Conservation (phyloP, 108 stramenopile species). For the Chaetoceros tenuissimus region DNA sequence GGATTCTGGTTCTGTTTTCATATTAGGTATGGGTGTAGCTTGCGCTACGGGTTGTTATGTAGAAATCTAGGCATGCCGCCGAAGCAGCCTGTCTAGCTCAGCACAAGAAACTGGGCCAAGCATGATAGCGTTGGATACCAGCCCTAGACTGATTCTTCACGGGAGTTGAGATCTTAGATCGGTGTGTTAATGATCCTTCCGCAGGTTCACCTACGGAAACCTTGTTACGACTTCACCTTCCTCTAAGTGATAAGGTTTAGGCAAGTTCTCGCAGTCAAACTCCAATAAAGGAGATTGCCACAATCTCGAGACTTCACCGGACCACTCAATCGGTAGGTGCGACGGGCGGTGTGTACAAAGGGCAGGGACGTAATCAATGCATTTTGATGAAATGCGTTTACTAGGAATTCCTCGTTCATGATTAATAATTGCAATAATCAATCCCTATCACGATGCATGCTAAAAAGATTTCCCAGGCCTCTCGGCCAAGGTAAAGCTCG, state of each 20-base stretch:
- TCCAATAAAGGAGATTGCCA: slow-evolving; percentile 63
- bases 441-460: slow-evolving; percentile 98
- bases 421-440: slow-evolving; percentile 99
- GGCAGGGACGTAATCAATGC: slow-evolving; percentile 95
- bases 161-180: slow-evolving; percentile 53
- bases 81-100: too few relatives aligned
- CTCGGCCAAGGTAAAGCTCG: slow-evolving; percentile 88
- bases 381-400: slow-evolving; percentile 98
- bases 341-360: slow-evolving; percentile 99
- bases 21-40: too few relatives aligned
- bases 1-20: too few relatives aligned
- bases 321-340: slow-evolving; percentile 98
- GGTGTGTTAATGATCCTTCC: slow-evolving; percentile 96
- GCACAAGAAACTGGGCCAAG: too few relatives aligned
- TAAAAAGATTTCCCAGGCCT: slow-evolving; percentile 97
- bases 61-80: too few relatives aligned
- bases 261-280: slow-evolving; percentile 61
- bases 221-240: slow-evolving; percentile 99
- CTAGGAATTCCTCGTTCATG: slow-evolving; percentile 99
- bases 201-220: slow-evolving; percentile 99
- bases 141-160: slow-evolving; percentile 21
- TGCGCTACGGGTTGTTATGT: too few relatives aligned
- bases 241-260: slow-evolving; percentile 92
- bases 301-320: slow-evolving; percentile 94
- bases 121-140: too few relatives aligned